Percentiles rank a stretch among this genome's conserved stretches.
phyloP scores from a whole-genome alignment of 78 protist species.

The Fonticula alba region DNA sequence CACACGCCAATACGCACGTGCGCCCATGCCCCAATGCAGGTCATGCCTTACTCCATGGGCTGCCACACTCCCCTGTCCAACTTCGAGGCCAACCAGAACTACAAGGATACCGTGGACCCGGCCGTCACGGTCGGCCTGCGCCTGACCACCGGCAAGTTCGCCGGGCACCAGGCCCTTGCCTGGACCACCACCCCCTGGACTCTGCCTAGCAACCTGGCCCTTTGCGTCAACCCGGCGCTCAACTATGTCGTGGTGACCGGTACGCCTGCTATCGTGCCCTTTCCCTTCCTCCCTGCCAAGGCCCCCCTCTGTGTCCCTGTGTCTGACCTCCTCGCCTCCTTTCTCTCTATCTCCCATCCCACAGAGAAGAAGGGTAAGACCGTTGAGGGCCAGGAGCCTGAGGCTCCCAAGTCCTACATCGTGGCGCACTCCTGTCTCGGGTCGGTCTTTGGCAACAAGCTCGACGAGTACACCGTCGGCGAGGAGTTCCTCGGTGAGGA shows the following conservation, averaged over 20 bases:
- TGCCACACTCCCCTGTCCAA: slow-evolving; percentile 94
- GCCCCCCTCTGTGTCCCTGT: not conserved
- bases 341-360: too few relatives aligned
- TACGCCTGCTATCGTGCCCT: not conserved
- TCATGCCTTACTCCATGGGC: slow-evolving; percentile 92
- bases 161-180: slow-evolving; percentile 53
- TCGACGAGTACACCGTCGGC: too few relatives aligned
- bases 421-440: too few relatives aligned
- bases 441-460: too few relatives aligned
- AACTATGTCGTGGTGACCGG: slow-evolving; percentile 71
- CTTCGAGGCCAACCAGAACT: slow-evolving; percentile 89
- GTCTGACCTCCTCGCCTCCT: not conserved
- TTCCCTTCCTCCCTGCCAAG: too few relatives aligned
- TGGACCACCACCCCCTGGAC: slow-evolving; percentile 99
- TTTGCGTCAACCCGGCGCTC: slow-evolving; percentile 69
- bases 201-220: slow-evolving; percentile 89
- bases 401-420: too few relatives aligned
- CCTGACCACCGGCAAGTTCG: slow-evolving; percentile 31
- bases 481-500: slow-evolving; percentile 28
- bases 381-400: too few relatives aligned
- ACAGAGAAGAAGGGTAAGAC: too few relatives aligned
- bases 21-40: too few relatives aligned
- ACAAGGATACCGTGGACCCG: slow-evolving; percentile 83
- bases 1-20: too few relatives aligned
- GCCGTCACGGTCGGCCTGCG: slow-evolving; percentile 14